Evolutionary conservation across 1,284 basidiomycete genomes (phyloP).

Genomic region (Apiotrichum porosum): DNA sequence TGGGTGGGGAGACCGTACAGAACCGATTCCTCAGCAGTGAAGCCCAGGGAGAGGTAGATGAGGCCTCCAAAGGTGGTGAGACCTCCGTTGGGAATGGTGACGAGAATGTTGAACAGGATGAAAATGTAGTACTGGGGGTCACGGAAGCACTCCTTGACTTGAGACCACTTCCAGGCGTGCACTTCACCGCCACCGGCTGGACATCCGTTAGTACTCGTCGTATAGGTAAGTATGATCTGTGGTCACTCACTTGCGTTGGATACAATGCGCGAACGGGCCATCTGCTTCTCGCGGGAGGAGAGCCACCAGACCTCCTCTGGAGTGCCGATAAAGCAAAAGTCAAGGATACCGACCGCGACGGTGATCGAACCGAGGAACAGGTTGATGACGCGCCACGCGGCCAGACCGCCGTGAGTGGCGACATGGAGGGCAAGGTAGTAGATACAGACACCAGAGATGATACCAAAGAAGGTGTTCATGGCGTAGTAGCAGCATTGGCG

Average conservation of each 20-base stretch:
- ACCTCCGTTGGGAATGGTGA: conserved; percentile 25
- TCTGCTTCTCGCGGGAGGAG: conserved; percentile 13
- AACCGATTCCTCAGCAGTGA: conserved; percentile 19
- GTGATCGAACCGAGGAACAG: conserved; percentile 28
- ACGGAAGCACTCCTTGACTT: conserved; percentile 24
- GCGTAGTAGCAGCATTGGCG: conserved; percentile 24
- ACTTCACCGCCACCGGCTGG: conserved; percentile 18
- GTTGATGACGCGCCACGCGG: conserved; percentile 30
- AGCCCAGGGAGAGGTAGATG: conserved; percentile 21
- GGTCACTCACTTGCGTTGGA: conserved; percentile 12
- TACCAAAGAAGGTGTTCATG: conserved; percentile 16
- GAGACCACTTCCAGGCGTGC: conserved; percentile 23
- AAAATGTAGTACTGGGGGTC: conserved; percentile 28
- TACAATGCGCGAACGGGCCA: conserved; percentile 19
- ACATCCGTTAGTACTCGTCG: too few relatives aligned
- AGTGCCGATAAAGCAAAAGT: conserved; percentile 23
- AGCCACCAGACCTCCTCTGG: conserved; percentile 26
- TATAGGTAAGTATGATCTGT: too few relatives aligned
- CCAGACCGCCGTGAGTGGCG: conserved; percentile 12
- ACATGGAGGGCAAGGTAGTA: conserved; percentile 23
- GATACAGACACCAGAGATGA: conserved; percentile 11
- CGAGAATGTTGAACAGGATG: conserved; percentile 20
- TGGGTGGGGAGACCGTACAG: conserved; percentile 20
- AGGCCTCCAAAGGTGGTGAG: conserved; percentile 19
- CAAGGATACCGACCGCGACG: conserved; percentile 14